A percentile compares a stretch with the other conserved stretches of the same genome.
phyloP scores from a whole-genome alignment of 345 rosid species.

The Bretschneidera sinensis region DNA sequence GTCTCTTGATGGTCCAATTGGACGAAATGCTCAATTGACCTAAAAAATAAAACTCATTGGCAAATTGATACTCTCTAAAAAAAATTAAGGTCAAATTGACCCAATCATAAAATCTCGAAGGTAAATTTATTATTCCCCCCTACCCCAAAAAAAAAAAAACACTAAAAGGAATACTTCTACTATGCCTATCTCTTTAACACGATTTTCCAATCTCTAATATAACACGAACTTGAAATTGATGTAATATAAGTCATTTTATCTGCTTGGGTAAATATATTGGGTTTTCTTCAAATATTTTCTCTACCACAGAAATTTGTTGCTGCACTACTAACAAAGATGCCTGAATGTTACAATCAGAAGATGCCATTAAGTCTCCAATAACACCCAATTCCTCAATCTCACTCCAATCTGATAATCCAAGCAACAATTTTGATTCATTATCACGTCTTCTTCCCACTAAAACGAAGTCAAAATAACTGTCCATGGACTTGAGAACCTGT shows the following conservation, averaged over 20 bases:
- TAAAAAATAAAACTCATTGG: too few species aligned
- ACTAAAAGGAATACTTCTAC: too few species aligned
- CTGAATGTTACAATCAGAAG: conserved; percentile 27
- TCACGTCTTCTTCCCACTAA: conserved; percentile 44
- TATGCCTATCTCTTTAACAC: too few species aligned
- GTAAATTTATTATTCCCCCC: too few species aligned
- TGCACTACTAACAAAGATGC: conserved; percentile 37
- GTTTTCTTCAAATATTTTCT: conserved; percentile 5
- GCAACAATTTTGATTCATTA: conserved; percentile 14
- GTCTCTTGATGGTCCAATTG: too few species aligned
- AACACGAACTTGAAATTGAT: too few species aligned
- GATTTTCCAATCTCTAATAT: too few species aligned
- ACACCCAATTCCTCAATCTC: conserved; percentile 36
- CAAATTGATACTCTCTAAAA: too few species aligned
- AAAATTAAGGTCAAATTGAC: too few species aligned
- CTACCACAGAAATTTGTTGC: conserved; percentile 25
- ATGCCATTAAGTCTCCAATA: conserved; percentile 35
- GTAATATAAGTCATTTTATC: neutral
- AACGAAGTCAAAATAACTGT: conserved; percentile 31
- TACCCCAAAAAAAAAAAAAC: too few species aligned
- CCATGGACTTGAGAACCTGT: conserved; percentile 15
- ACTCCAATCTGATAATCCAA: conserved; percentile 38
- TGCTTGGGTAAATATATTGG: neutral
- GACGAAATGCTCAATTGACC: too few species aligned
- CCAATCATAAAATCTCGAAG: too few species aligned